Evolutionary conservation across 495 filamentous ascomycete genomes (phyloP).

Genomic region (Cercophora scortea): DNA sequence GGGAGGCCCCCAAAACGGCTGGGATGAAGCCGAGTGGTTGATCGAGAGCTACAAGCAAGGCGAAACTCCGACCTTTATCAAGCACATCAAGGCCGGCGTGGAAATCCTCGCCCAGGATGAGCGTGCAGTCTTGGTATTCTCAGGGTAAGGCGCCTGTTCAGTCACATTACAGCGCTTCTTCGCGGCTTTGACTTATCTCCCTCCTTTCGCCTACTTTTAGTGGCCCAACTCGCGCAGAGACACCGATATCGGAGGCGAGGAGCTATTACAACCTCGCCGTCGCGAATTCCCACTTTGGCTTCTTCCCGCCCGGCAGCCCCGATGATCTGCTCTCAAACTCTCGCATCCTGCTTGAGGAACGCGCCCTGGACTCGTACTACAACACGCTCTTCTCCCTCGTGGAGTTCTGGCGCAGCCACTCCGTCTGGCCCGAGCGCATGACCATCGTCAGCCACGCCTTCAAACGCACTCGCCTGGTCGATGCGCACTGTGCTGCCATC

Average conservation of each 20-base stretch:
- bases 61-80: conserved; percentile 65
- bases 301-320: conserved; percentile 20
- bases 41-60: conserved; percentile 64
- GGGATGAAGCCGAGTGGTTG: conserved; percentile 60
- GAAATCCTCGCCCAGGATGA: conserved; percentile 30
- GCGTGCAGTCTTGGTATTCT: conserved; percentile 52
- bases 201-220: conserved; percentile 24
- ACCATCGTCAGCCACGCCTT: conserved; percentile 71
- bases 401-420: conserved; percentile 43
- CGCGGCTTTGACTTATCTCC: neutral
- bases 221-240: conserved; percentile 52
- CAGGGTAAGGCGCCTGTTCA: conserved; percentile 44
- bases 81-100: conserved; percentile 62
- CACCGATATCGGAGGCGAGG: conserved; percentile 52
- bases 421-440: conserved; percentile 43
- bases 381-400: conserved; percentile 68
- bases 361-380: conserved; percentile 71
- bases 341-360: conserved; percentile 48
- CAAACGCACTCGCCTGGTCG: conserved; percentile 58
- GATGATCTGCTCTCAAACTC: neutral
- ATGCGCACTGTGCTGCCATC: conserved; percentile 61
- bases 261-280: conserved; percentile 52
- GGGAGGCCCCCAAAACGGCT: conserved; percentile 51
- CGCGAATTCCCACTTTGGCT: conserved; percentile 31
- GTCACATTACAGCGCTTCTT: neutral